Conservation (phyloP, 1,284 basidiomycete genomes). For the Microbotryum lychnidis-dioicae region DNA sequence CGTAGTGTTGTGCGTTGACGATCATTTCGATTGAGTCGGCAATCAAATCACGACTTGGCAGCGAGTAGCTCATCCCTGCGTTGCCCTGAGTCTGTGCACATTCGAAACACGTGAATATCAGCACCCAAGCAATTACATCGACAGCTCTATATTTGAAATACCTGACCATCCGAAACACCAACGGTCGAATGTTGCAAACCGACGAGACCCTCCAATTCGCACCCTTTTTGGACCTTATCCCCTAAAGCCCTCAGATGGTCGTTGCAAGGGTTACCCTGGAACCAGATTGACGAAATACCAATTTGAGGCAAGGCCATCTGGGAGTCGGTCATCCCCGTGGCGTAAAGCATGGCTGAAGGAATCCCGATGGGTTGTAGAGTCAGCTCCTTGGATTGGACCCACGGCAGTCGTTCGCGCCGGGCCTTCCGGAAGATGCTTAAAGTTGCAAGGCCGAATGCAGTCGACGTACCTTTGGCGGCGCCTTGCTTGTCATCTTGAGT, state of each 20-base stretch:
- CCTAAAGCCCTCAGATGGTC: slow-evolving; percentile 3
- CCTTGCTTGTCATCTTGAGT: too few species aligned
- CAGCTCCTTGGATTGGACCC: too few species aligned
- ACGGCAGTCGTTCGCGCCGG: too few species aligned
- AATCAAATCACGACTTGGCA: slow-evolving; percentile 78
- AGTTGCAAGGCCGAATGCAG: too few species aligned
- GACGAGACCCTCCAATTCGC: slow-evolving; percentile 7
- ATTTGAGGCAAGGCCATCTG: slow-evolving; percentile 8
- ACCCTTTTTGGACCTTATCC: slow-evolving; percentile 9
- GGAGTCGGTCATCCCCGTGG: slow-evolving; percentile 1
- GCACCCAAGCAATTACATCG: too few species aligned
- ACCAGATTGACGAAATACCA: background rate
- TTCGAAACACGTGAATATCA: too few species aligned
- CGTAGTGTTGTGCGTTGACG: slow-evolving; percentile 10
- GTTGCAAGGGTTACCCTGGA: slow-evolving; percentile 13
- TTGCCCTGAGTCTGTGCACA: slow-evolving; percentile 8
- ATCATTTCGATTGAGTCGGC: slow-evolving; percentile 74
- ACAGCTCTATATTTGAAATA: background rate
- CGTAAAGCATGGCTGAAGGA: slow-evolving; percentile 7
- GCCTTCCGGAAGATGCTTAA: too few species aligned
- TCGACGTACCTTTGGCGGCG: too few species aligned
- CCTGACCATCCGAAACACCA: slow-evolving; percentile 5
- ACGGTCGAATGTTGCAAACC: slow-evolving; percentile 7
- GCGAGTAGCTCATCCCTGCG: slow-evolving; percentile 62
- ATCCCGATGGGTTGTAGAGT: too few species aligned